These are phyloP conservation scores for Colletotrichum sp. DNA, from an alignment of 2,329 filamentous ascomycete genomes.

Conservation along the genomic window DNA sequence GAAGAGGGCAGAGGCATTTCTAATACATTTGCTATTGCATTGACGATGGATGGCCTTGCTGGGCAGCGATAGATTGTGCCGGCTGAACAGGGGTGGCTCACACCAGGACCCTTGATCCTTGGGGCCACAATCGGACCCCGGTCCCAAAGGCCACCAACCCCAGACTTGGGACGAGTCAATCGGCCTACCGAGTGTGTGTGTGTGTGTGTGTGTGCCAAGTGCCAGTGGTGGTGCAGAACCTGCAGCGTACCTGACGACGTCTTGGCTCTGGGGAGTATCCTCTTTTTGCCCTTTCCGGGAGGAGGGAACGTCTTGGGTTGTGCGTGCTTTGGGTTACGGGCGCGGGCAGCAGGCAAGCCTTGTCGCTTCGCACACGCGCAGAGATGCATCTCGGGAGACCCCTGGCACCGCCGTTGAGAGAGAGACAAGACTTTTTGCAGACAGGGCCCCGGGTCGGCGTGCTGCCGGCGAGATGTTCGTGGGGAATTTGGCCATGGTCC, in stretches of 20 bases:
- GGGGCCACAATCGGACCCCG: background rate
- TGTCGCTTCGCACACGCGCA: background rate
- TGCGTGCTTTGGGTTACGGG: background rate
- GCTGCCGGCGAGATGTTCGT: slow-evolving; percentile 12
- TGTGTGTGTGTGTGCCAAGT: background rate
- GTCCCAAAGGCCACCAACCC: background rate
- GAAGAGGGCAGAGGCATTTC: background rate
- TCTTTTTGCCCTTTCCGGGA: background rate
- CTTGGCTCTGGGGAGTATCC: background rate
- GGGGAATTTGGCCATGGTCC: background rate
- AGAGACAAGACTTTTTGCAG: background rate
- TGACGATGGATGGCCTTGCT: slow-evolving; percentile 9
- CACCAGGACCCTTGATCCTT: background rate
- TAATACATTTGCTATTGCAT: background rate
- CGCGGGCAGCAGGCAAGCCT: background rate
- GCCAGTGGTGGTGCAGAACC: background rate
- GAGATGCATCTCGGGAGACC: background rate
- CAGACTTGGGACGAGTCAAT: slow-evolving; percentile 12
- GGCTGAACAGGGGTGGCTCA: background rate
- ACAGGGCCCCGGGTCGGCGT: background rate
- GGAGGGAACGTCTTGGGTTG: background rate
- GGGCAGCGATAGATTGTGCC: background rate
- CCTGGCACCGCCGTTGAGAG: background rate
- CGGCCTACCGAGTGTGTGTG: background rate
- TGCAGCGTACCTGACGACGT: background rate